Conservation (phyloP, 257 asterid genomes). For the Coffea canephora region DNA sequence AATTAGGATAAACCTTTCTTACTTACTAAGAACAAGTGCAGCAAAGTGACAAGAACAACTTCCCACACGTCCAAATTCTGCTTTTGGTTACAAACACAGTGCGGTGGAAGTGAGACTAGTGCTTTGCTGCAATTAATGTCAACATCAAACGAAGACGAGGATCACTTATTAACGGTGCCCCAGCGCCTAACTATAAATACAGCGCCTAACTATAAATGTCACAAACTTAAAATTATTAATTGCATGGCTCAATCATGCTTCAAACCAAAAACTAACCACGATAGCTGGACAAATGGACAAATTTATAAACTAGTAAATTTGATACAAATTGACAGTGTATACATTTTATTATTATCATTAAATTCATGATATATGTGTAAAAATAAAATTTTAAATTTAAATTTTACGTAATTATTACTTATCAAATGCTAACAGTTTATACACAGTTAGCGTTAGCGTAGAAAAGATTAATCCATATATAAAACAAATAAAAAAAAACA, state of each 20-base stretch:
- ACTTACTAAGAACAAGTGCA: background rate
- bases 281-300: background rate
- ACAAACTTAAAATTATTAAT: background rate
- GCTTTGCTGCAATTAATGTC: slow-evolving; percentile 9
- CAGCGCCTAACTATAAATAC: background rate
- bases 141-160: slow-evolving; percentile 5
- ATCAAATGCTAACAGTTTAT: too few relatives aligned
- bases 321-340: too few relatives aligned
- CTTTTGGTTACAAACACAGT: background rate
- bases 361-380: too few relatives aligned
- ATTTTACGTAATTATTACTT: too few relatives aligned
- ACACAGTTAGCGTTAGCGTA: too few relatives aligned
- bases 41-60: background rate
- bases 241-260: slow-evolving; percentile 2
- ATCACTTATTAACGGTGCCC: background rate
- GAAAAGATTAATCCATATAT: too few relatives aligned
- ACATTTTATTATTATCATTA: too few relatives aligned
- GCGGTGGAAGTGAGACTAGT: background rate
- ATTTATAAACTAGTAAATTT: background rate
- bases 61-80: background rate
- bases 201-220: background rate
- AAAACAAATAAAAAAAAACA: too few relatives aligned
- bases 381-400: too few relatives aligned
- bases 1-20: background rate
- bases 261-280: background rate